phyloP scores from a whole-genome alignment of 2,329 filamentous ascomycete genomes.

The Trichoderma pleuroti region DNA sequence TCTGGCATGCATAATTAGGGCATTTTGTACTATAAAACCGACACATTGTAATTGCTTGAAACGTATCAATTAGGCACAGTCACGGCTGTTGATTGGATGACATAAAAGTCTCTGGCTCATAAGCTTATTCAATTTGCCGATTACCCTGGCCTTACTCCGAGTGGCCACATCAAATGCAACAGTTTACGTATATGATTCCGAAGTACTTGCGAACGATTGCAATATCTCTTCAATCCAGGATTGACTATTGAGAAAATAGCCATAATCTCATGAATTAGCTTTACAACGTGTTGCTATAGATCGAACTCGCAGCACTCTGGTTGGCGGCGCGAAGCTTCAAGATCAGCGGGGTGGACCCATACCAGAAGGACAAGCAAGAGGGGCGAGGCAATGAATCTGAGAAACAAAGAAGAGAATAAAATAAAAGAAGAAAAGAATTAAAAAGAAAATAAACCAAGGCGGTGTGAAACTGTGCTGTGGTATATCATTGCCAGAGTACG shows the following conservation, averaged over 20 bases:
- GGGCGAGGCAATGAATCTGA: too few species aligned
- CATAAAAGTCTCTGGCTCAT: neutral
- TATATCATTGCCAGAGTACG: too few species aligned
- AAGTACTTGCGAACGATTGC: neutral
- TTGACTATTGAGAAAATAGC: neutral
- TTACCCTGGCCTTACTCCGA: neutral
- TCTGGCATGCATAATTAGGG: neutral
- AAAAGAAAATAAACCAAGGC: too few species aligned
- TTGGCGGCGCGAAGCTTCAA: neutral
- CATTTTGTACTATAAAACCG: neutral
- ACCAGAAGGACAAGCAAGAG: too few species aligned
- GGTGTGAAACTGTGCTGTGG: too few species aligned
- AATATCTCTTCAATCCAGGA: rapidly evolving
- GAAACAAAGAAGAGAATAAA: too few species aligned
- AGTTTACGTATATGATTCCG: neutral
- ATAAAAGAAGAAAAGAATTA: too few species aligned
- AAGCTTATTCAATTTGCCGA: neutral
- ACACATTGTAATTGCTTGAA: neutral
- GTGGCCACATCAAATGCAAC: neutral
- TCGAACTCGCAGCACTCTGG: rapidly evolving
- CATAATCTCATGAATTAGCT: neutral
- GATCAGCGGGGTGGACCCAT: too few species aligned
- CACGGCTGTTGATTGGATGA: neutral
- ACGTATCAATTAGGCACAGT: neutral
- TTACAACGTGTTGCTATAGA: neutral